Evolutionary conservation across 1,139 yeast species (phyloP).

Genomic region (Magnusiomyces tetraspermus): DNA sequence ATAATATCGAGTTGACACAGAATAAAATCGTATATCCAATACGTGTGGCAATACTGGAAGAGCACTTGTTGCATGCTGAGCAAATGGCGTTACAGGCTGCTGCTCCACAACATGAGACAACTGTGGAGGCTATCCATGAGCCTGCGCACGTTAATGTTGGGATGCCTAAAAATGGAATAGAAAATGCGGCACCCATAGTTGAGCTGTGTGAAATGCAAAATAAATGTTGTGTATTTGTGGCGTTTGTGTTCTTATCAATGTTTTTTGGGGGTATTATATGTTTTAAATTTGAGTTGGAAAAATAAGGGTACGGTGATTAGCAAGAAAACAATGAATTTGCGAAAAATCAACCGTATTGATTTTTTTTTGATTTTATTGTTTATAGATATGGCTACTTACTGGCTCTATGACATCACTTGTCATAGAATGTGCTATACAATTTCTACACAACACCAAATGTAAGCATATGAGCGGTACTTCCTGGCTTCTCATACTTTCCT

Average conservation of each 20-base stretch:
- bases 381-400: too few species aligned
- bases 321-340: too few species aligned
- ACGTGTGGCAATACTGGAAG: constrained; percentile 70
- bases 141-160: constrained; percentile 50
- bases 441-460: too few species aligned
- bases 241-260: too few species aligned
- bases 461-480: too few species aligned
- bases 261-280: background rate
- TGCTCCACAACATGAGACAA: constrained; percentile 69
- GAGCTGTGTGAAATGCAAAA: background rate
- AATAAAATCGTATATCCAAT: constrained; percentile 75
- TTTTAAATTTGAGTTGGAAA: background rate
- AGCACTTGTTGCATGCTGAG: constrained; percentile 43
- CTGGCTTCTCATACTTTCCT: too few species aligned
- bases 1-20: constrained; percentile 64
- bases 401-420: too few species aligned
- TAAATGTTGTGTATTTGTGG: background rate
- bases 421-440: too few species aligned
- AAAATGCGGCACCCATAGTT: constrained; percentile 74
- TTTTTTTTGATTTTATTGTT: too few species aligned
- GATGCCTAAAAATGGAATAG: constrained; percentile 48
- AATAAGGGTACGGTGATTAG: background rate
- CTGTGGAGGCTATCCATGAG: constrained; percentile 45
- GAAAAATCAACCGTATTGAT: too few species aligned
- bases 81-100: constrained; percentile 68